Percentiles rank a stretch among this genome's conserved stretches.
Conservation (phyloP, 768 basidiomycete species). For the Psilocybe azurescens region DNA sequence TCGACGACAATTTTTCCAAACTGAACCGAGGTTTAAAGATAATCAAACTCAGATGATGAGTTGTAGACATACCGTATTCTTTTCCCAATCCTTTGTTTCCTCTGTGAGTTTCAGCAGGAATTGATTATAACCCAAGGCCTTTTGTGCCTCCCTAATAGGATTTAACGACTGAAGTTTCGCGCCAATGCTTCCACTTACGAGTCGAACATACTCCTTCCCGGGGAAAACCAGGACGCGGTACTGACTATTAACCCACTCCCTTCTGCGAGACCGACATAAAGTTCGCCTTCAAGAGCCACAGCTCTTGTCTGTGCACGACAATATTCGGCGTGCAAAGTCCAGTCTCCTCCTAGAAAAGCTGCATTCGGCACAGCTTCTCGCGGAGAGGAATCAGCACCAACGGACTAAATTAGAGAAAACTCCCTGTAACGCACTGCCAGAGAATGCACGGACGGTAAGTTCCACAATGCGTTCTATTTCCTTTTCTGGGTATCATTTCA, state of each 20-base stretch:
- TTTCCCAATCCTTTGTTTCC: conserved; percentile 1
- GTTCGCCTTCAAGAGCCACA: conserved; percentile 1
- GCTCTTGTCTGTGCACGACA: neutral
- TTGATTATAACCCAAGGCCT: conserved; percentile 1
- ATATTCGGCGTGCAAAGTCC: neutral
- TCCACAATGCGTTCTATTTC: neutral
- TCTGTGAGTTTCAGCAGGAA: neutral
- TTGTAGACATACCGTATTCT: neutral
- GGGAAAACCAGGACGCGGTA: neutral
- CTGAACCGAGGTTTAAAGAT: neutral
- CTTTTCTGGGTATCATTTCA: neutral
- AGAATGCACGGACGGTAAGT: neutral
- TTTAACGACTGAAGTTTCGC: neutral
- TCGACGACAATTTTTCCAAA: neutral
- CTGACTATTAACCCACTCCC: neutral
- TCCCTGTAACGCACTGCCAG: neutral
- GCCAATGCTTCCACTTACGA: neutral
- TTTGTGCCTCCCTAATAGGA: neutral
- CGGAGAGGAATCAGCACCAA: neutral
- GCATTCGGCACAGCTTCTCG: neutral
- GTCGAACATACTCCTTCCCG: conserved; percentile 2
- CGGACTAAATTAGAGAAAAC: neutral
- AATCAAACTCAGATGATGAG: neutral
- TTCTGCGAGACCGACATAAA: neutral
- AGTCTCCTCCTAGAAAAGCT: neutral